Evolutionary conservation across 768 basidiomycete species (phyloP), one percentile per base, ranked within the genome.

Genomic region (Rossbeevera mucosa): DNA sequence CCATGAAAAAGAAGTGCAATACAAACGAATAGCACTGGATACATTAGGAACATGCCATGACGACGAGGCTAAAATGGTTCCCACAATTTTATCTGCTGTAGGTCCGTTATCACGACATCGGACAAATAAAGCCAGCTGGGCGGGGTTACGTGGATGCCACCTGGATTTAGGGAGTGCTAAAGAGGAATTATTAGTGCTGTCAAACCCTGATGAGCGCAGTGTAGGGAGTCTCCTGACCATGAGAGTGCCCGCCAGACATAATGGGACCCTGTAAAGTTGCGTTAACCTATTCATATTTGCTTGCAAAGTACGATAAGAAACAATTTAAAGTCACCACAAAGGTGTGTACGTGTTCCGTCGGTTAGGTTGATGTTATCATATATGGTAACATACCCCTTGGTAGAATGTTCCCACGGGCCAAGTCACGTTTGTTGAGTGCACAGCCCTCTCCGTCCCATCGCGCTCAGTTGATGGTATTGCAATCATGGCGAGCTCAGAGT

Each of bases 191-290:
- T 66, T 50, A 25, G 51, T 54, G 48, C 61, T 64, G 64, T 65
- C 64, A 64, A 64, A 61, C 61, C 51, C 53, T 62, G 59, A 61
- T 62, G 59, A 61, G 46, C 47, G 59, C 53, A 57, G 33, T 6
- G 44, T 26, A 51, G 18, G 30, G 9, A 30, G 29, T 30, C 40
- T 47, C 60, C 52, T 48, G 52, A 43, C 53, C 48, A 38, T 38
- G 18, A 12, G 36, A 36, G 36, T 18, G 36, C 47, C 33, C 47
- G 53, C 50, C 44, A 61, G 62, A 56, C 64, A 20, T 13, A 59
- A 36, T 50, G 53, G 58, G 54, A 61, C 60, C 64, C 65, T 62
- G 65, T 51, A 47, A 53, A 20, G 40, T 54, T 49, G 54, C 49
- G 50, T 54, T 54, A 65, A 51, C 31, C 54, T 51, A 50, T 58